Percentiles rank a stretch among this genome's conserved stretches.
Evolutionary conservation across 2,329 filamentous ascomycete species (phyloP).

Genomic region (Fusarium hostae): DNA sequence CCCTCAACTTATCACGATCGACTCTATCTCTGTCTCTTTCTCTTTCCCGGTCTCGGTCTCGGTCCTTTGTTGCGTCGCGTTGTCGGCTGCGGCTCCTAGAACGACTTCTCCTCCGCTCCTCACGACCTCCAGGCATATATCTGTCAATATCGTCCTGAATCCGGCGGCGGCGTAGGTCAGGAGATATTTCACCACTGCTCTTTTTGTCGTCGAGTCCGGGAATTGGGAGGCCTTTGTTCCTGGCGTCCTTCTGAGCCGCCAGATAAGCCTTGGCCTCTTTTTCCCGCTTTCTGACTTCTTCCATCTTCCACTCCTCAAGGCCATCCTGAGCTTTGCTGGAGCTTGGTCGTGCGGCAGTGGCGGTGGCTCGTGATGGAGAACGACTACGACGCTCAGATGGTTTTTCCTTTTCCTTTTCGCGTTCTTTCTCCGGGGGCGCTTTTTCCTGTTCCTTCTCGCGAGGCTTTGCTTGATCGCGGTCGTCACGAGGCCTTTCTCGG

Average conservation of each 20-base stretch:
- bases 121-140: slow-evolving; percentile 59
- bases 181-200: slow-evolving; percentile 59
- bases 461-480: slow-evolving; percentile 36
- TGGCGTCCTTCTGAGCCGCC: slow-evolving; percentile 69
- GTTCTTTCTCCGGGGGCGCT: slow-evolving; percentile 20
- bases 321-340: slow-evolving; percentile 59
- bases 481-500: slow-evolving; percentile 43
- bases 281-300: slow-evolving; percentile 70
- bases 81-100: slow-evolving; percentile 51
- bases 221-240: slow-evolving; percentile 67
- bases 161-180: slow-evolving; percentile 49
- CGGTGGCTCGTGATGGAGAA: slow-evolving; percentile 55
- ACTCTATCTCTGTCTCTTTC: slow-evolving; percentile 33
- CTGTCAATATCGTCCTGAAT: slow-evolving; percentile 53
- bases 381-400: slow-evolving; percentile 56
- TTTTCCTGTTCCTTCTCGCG: slow-evolving; percentile 37
- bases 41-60: slow-evolving; percentile 48
- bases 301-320: slow-evolving; percentile 68
- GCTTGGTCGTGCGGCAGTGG: slow-evolving; percentile 52
- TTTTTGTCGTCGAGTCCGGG: slow-evolving; percentile 67
- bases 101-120: slow-evolving; percentile 52
- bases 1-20: slow-evolving; percentile 45
- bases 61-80: slow-evolving; percentile 47
- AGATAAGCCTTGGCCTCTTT: slow-evolving; percentile 73
- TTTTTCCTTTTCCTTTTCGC: slow-evolving; percentile 17